Base-by-base conservation (phyloP, 768 basidiomycete species). In the Galerina sulciceps region DNA sequence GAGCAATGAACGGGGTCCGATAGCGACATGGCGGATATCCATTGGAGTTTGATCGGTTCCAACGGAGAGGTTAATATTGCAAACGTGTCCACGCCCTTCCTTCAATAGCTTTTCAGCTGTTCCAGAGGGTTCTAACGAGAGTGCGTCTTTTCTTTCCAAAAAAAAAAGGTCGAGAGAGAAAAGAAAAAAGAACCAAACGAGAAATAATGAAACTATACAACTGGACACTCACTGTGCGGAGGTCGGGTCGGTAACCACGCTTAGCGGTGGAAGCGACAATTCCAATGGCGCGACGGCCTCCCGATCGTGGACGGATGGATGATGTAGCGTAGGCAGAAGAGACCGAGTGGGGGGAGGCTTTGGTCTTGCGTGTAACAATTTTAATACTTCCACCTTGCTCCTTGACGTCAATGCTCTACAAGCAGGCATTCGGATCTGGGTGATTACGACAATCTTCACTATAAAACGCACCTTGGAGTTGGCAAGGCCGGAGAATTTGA, bases 81-180 rank as follows among this genome's bases (percentile, higher is more conserved):
- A 94, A 84, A 90, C 90, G 77, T 91, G 88, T 94, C 91, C 90
- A 94, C 91, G 85, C 91, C 90, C 90, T 83, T 77, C 90, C 81
- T 89, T 93, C 90, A 88, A 88, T 73, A 76, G 81, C 80, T 75
- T 74, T 69, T 68, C 77, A 65, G 82, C 74, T 74, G 65, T 73
- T 91, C 88, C 88, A 85, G 90, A 81, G 89, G 91, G 91, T 91
- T 94, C 91, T 94, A 94, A 88, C 88, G 87, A 84, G 87, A 88
- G 78, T 93, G 91, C 90, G 76, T 79, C 4, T 31, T 31, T 31
- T 31, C 8, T 68, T 48, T 60, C 41, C 38, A 51, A 41, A 37
- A 45, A 51, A 10, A 51, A 8, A 31, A 5, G 1, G 46, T 56
- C 23, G 50, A 20, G 54, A 52, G 64, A 40, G 52, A 38, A 53